A percentile compares a stretch with the other conserved stretches of the same genome.
Evolutionary conservation across 2,329 filamentous ascomycete genomes (phyloP).

Genomic region (Ophiostoma australiae): DNA sequence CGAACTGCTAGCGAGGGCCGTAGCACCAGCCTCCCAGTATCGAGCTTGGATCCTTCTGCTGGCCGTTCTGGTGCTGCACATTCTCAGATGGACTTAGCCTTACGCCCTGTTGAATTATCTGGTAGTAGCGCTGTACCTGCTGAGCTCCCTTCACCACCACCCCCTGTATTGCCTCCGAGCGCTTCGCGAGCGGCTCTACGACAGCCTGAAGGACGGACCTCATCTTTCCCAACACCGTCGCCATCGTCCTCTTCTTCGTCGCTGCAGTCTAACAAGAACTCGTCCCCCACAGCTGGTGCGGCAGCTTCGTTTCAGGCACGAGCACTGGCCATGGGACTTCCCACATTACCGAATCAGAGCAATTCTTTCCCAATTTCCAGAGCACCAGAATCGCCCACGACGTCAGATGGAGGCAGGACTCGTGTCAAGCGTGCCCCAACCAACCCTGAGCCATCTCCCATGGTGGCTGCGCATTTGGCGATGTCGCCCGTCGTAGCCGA

Average conservation of each 20-base stretch:
- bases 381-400: not conserved
- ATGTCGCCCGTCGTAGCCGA: constrained; percentile 22
- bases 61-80: constrained; percentile 38
- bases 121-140: not conserved
- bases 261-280: constrained; percentile 3
- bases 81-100: constrained; percentile 61
- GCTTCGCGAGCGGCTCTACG: constrained; percentile 25
- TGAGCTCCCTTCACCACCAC: constrained; percentile 14
- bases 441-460: not conserved
- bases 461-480: constrained; percentile 18
- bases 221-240: constrained; percentile 17
- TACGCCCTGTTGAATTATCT: constrained; percentile 34
- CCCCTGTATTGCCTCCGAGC: not conserved
- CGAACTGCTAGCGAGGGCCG: constrained; percentile 53
- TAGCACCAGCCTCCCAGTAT: constrained; percentile 48
- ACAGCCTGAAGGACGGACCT: not conserved
- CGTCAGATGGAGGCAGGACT: not conserved
- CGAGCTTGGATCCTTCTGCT: constrained; percentile 28
- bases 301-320: constrained; percentile 37
- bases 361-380: not conserved
- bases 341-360: not conserved
- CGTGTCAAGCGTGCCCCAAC: not conserved
- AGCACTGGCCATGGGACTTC: constrained; percentile 21
- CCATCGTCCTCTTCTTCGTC: constrained; percentile 20
- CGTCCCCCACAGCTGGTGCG: constrained; percentile 3